Percentiles rank a stretch among this genome's conserved stretches.
Conservation (phyloP, 805 yeast species). For the Metschnikowia sp. region DNA sequence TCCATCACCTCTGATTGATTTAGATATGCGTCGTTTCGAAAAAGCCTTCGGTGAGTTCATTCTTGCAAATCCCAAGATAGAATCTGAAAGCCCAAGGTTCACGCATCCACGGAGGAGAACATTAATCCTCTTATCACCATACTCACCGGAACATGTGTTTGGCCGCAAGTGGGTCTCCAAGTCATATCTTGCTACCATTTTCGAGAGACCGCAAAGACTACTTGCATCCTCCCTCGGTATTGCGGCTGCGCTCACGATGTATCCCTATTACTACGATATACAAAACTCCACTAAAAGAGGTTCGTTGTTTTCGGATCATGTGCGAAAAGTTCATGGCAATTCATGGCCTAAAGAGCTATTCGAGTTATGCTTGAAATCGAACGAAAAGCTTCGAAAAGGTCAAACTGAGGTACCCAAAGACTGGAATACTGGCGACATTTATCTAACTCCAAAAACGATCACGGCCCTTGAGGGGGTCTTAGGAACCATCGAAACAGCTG, state of each 20-base stretch:
- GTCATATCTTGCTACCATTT: conserved; percentile 61
- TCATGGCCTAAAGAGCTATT: conserved; percentile 63
- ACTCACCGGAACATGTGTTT: conserved; percentile 67
- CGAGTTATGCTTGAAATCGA: conserved; percentile 58
- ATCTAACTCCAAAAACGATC: conserved; percentile 61
- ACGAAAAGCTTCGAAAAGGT: conserved; percentile 47
- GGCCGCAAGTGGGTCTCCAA: conserved; percentile 76
- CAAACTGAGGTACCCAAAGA: conserved; percentile 72
- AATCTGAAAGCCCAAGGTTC: conserved; percentile 38
- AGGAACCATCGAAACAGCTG: conserved; percentile 70
- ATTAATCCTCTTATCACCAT: conserved; percentile 63
- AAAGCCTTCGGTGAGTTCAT: conserved; percentile 43
- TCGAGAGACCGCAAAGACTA: conserved; percentile 79
- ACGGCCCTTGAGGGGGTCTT: conserved; percentile 74
- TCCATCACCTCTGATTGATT: conserved; percentile 37
- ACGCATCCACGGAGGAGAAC: conserved; percentile 43
- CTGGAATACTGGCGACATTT: conserved; percentile 85
- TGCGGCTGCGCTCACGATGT: conserved; percentile 68
- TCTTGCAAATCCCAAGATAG: conserved; percentile 40
- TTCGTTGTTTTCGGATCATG: conserved; percentile 56
- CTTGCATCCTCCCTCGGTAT: conserved; percentile 77
- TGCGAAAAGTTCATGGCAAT: conserved; percentile 66
- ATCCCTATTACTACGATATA: conserved; percentile 55
- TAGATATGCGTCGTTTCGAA: conserved; percentile 34
- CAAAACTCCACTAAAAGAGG: conserved; percentile 46